Conservation (phyloP, 306 rosid genomes). For the Prunus mira region DNA sequence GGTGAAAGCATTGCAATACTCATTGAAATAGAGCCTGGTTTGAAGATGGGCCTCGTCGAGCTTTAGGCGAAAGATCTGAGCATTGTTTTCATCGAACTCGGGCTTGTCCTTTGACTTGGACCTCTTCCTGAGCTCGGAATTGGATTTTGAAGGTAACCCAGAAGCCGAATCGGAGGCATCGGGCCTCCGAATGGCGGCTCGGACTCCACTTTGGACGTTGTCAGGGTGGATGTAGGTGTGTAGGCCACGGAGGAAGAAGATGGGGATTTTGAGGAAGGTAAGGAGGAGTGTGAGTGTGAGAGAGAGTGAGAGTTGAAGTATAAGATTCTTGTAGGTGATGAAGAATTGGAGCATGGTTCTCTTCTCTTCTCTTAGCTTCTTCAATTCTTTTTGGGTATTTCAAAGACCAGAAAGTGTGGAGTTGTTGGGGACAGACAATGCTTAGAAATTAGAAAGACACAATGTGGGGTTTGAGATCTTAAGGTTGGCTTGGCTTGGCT, state of each 20-base stretch:
- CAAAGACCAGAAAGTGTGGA: neutral
- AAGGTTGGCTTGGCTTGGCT: neutral
- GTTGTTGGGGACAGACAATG: neutral
- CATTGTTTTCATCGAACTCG: conserved; percentile 80
- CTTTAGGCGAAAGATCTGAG: conserved; percentile 83
- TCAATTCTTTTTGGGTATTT: neutral
- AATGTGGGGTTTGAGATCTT: neutral
- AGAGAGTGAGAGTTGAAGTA: conserved; percentile 60
- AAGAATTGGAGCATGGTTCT: conserved; percentile 43
- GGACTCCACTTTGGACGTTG: conserved; percentile 42
- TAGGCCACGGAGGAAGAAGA: conserved; percentile 61
- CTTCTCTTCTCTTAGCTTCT: too few relatives aligned
- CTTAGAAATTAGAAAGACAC: neutral
- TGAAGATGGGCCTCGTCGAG: conserved; percentile 66
- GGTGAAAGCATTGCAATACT: conserved; percentile 51
- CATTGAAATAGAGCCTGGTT: conserved; percentile 60
- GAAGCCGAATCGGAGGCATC: conserved; percentile 28
- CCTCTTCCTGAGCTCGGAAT: conserved; percentile 53
- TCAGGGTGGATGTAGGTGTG: conserved; percentile 92
- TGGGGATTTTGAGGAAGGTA: conserved; percentile 61
- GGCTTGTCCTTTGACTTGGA: conserved; percentile 48
- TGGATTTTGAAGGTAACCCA: conserved; percentile 39
- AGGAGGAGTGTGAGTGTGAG: conserved; percentile 43
- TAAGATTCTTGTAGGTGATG: conserved; percentile 49
- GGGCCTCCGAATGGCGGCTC: conserved; percentile 81